Conservation (phyloP, 1,139 yeast genomes). For the Candida dubliniensis region DNA sequence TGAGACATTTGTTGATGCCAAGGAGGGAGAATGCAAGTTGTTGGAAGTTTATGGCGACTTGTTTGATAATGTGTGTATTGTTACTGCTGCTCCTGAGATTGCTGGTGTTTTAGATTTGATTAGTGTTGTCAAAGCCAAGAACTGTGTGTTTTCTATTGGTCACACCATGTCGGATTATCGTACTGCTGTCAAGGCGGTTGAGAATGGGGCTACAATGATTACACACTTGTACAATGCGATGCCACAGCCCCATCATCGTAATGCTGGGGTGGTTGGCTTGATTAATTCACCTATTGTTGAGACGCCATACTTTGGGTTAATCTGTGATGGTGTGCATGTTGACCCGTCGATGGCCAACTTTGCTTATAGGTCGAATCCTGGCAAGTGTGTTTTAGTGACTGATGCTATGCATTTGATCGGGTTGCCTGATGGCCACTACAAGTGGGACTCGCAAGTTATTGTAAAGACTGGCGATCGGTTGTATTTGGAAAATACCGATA, state of each 20-base stretch:
- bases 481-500: constrained; percentile 54
- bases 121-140: constrained; percentile 35
- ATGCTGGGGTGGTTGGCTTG: constrained; percentile 59
- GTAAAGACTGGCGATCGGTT: constrained; percentile 51
- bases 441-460: constrained; percentile 50
- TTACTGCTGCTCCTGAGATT: constrained; percentile 66
- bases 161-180: constrained; percentile 54
- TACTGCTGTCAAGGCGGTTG: constrained; percentile 50
- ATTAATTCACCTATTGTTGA: constrained; percentile 40
- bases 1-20: constrained; percentile 53
- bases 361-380: constrained; percentile 56
- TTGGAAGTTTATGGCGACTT: constrained; percentile 49
- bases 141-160: constrained; percentile 54
- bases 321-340: constrained; percentile 65
- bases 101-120: constrained; percentile 54
- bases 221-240: constrained; percentile 68
- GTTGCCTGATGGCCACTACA: constrained; percentile 50
- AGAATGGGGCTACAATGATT: constrained; percentile 57
- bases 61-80: constrained; percentile 45
- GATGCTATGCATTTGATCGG: constrained; percentile 64
- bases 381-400: constrained; percentile 58
- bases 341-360: constrained; percentile 56
- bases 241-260: constrained; percentile 67
- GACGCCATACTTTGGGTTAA: constrained; percentile 56
- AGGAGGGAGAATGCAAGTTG: constrained; percentile 37